Evolutionary conservation across 2,329 filamentous ascomycete genomes (phyloP), one percentile per base, ranked within the genome.

Genomic region (Aspergillus uvarum): DNA sequence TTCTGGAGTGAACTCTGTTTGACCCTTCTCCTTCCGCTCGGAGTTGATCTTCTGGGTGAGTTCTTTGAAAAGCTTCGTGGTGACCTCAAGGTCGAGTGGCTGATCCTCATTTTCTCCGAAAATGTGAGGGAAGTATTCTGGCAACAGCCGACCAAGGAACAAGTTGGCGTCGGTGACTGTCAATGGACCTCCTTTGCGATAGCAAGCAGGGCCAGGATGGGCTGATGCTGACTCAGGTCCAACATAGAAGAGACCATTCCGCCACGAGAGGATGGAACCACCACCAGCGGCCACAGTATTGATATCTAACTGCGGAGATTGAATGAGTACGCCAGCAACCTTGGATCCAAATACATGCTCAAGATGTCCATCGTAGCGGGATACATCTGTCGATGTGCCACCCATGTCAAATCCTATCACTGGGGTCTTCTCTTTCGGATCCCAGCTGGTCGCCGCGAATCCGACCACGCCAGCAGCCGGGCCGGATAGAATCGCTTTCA

Each of bases 401-500:
- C 92, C 92, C 93, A 97, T 97, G 67, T 97, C 93, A 70, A 97
- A 97, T 0, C 93, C 93, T 68, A 97, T 96, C 4, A 97, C 90
- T 0, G 92, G 92, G 0, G 86, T 91, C 71, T 87, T 90, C 4
- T 91, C 95, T 54, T 89, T 81, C 0, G 89, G 84, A 65, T 97
- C 93, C 73, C 95, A 97, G 1, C 90, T 95, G 0, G 94, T 97
- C 21, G 94, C 86, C 19, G 93, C 92, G 74, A 96, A 96, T 4
- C 93, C 93, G 0, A 97, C 93, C 0, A 97, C 93, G 50, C 93
- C 93, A 49, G 93, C 93, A n/a, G 93, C 93, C 0, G 93, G 93
- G 0, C 93, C 94, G 0, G 92, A 96, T 4, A 97, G 74, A 59
- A 97, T 96, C 1, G 92, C 93, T 68, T 90, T 89, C 10, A 97